Evolutionary conservation across 2,329 filamentous ascomycete species (phyloP).

Genomic region (Cercospora zeina): DNA sequence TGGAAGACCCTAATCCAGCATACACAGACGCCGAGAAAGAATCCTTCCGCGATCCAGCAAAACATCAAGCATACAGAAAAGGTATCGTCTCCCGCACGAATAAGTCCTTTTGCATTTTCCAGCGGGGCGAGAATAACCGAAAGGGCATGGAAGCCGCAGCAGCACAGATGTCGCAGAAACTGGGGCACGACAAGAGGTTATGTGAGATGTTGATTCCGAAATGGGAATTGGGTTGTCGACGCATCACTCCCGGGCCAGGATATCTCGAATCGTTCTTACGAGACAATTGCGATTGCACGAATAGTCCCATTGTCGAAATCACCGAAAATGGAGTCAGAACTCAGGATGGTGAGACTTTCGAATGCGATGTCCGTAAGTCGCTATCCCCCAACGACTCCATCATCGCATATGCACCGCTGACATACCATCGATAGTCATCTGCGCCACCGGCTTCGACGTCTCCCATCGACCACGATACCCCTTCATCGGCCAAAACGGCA

Average conservation of each 20-base stretch:
- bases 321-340: conserved; percentile 43
- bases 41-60: neutral
- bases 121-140: neutral
- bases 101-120: neutral
- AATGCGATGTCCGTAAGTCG: conserved; percentile 33
- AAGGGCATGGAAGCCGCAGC: conserved; percentile 45
- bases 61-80: neutral
- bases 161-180: conserved; percentile 49
- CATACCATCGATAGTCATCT: conserved; percentile 34
- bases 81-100: neutral
- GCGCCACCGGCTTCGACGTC: conserved; percentile 42
- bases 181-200: conserved; percentile 42
- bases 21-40: neutral
- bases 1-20: neutral
- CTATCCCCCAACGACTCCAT: no score
- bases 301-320: conserved; percentile 43
- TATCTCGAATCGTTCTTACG: conserved; percentile 52
- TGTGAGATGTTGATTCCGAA: conserved; percentile 44
- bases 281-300: conserved; percentile 48
- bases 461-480: conserved; percentile 36
- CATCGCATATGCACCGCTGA: neutral
- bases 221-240: conserved; percentile 44
- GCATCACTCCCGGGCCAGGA: conserved; percentile 52
- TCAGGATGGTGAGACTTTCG: conserved; percentile 36
- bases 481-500: conserved; percentile 30